Evolutionary conservation across 805 yeast genomes (phyloP).

Genomic region (Hanseniaspora hatyaiensis): DNA sequence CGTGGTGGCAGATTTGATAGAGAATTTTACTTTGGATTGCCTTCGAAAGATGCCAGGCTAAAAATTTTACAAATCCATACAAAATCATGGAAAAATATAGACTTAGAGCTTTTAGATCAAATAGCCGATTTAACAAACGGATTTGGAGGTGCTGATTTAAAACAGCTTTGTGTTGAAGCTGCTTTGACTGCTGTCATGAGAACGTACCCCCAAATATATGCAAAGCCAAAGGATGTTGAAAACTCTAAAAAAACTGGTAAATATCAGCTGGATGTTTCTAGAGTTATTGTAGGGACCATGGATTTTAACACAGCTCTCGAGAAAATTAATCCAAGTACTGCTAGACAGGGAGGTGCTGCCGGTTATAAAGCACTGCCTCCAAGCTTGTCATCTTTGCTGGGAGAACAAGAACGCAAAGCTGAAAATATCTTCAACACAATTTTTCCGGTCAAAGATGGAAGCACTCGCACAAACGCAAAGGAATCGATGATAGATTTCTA

Average conservation of each 20-base stretch:
- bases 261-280: constrained; percentile 55
- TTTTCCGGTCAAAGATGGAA: constrained; percentile 38
- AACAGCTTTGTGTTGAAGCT: constrained; percentile 92
- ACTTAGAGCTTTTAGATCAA: constrained; percentile 45
- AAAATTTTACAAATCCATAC: constrained; percentile 80
- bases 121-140: constrained; percentile 82
- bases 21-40: constrained; percentile 91
- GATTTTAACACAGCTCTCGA: constrained; percentile 82
- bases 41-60: constrained; percentile 66
- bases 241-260: constrained; percentile 36
- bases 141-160: constrained; percentile 92
- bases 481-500: constrained; percentile 28
- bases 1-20: constrained; percentile 96
- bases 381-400: constrained; percentile 51
- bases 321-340: constrained; percentile 83
- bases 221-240: constrained; percentile 32
- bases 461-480: too few relatives aligned
- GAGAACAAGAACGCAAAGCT: constrained; percentile 38
- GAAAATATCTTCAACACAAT: constrained; percentile 40
- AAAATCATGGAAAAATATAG: constrained; percentile 69
- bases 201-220: constrained; percentile 84
- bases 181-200: constrained; percentile 87
- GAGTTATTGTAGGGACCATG: constrained; percentile 60
- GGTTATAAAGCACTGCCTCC: constrained; percentile 71
- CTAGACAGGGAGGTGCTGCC: constrained; percentile 59